A percentile compares a stretch with the other conserved stretches of the same genome.
phyloP scores from a whole-genome alignment of 2,329 filamentous ascomycete species.

The Neonectria hederae region DNA sequence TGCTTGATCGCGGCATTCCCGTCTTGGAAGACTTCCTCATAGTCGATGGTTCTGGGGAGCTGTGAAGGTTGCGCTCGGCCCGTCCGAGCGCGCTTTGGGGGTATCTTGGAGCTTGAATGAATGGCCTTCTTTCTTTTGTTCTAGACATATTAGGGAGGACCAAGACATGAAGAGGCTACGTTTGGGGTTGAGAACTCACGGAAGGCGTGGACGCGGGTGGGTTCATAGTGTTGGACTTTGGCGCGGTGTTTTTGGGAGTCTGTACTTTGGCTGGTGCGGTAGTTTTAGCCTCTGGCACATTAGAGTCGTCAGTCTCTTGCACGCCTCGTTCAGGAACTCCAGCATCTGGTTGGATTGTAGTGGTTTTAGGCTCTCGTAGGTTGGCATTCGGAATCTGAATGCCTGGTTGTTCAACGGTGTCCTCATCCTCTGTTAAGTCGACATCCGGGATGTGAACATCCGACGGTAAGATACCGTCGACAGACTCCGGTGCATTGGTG shows the following conservation, averaged over 20 bases:
- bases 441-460: too few relatives aligned
- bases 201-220: background rate
- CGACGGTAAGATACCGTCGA: too few relatives aligned
- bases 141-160: background rate
- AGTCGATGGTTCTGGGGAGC: constrained; percentile 1
- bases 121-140: background rate
- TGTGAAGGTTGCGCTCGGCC: background rate
- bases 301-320: too few relatives aligned
- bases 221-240: background rate
- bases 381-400: background rate
- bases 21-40: constrained; percentile 11
- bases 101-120: background rate
- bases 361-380: background rate
- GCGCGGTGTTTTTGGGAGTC: background rate
- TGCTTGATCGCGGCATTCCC: constrained; percentile 15
- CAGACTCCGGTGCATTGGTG: too few relatives aligned
- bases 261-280: too few relatives aligned
- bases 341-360: too few relatives aligned
- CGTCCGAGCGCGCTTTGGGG: background rate
- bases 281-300: too few relatives aligned
- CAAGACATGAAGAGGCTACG: too few relatives aligned
- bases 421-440: too few relatives aligned
- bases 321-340: too few relatives aligned
- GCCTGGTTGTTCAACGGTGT: too few relatives aligned
- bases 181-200: background rate